A percentile compares a stretch with the other conserved stretches of the same genome.
Evolutionary conservation across 257 asterid genomes (phyloP).

Genomic region (Solanum okadae): DNA sequence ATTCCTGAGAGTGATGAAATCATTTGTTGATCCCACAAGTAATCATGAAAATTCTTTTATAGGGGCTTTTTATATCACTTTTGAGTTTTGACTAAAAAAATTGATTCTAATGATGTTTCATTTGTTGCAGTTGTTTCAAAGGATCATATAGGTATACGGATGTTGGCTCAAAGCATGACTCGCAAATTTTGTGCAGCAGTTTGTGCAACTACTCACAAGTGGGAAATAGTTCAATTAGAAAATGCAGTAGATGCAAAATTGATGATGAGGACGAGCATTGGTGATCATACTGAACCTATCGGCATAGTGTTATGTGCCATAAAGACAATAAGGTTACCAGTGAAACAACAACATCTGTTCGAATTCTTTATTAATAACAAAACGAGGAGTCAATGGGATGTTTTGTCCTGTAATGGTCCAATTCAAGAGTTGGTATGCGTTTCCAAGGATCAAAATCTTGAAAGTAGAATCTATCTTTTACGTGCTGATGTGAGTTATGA

Average conservation of each 20-base stretch:
- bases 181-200: not conserved
- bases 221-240: not conserved
- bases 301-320: slow-evolving; percentile 70
- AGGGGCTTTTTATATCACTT: not conserved
- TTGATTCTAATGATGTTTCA: not conserved
- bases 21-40: slow-evolving; percentile 4
- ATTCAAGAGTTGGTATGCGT: not conserved
- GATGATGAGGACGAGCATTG: slow-evolving; percentile 49
- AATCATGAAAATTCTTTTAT: slow-evolving; percentile 36
- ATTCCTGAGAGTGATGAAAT: slow-evolving; percentile 27
- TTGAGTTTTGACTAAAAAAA: not conserved
- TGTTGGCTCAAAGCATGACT: slow-evolving; percentile 16
- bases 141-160: slow-evolving; percentile 44
- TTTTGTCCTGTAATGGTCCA: not conserved
- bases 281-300: slow-evolving; percentile 57
- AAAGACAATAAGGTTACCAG: slow-evolving; percentile 57
- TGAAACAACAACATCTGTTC: slow-evolving; percentile 30
- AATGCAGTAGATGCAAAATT: slow-evolving; percentile 12
- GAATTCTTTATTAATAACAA: no score
- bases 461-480: not conserved
- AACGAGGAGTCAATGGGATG: not conserved
- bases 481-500: not conserved
- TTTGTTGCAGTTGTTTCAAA: slow-evolving; percentile 28
- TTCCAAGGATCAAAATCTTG: not conserved
- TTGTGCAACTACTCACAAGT: not conserved